Base-by-base conservation (phyloP, 192 early-diverging fungal genomes). In the Coemansia sp. region DNA sequence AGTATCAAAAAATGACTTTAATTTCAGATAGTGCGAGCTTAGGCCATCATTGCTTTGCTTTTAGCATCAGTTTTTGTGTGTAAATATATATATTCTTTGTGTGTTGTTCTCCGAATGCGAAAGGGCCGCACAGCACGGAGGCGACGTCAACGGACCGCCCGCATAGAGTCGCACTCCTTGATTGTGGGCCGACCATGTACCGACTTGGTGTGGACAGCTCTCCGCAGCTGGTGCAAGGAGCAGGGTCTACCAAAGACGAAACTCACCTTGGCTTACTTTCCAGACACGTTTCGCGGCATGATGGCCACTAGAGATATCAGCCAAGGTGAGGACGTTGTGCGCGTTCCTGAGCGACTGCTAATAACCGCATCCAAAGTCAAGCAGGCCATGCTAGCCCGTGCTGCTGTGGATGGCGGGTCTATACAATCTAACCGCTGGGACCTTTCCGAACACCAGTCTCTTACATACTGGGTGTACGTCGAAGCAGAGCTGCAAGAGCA, bases 251-350 rank as follows among this genome's bases (percentile, higher is more conserved):
- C 72, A 50, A 77, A 65, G 66, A 70, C 58, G 15, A 76, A 72
- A 70, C 68, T 77, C 33, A 69, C 74, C 11, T 57, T 80, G 38
- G 78, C 78, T 1, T 71, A 77, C 66, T 79, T 79, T 66, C 58
- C 78, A 11, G 66, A 66, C 38, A 80, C 83, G 1, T 71, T 74
- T 43, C 83, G 83, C 12, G 83, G 83, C 39, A 80, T 84, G 83
- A 80, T 80, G 83, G 83, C 83, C 5, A 80, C 83, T 3, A 62
- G 53, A 16, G 66, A 68, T 33, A 84, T 84, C 13, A 57, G 36
- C 34, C 29, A 24, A 3, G 78, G 72, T 33, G 81, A 83, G 57
- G 68, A 66, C 55, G 29, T 83, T 22, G 46, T 83, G 24, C 55
- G 66, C 10, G 50, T 84, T 27, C 83, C 83, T 7, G 76, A 84